Evolutionary conservation across 2,329 filamentous ascomycete genomes (phyloP).

Genomic region (Penicillium griseofulvum): DNA sequence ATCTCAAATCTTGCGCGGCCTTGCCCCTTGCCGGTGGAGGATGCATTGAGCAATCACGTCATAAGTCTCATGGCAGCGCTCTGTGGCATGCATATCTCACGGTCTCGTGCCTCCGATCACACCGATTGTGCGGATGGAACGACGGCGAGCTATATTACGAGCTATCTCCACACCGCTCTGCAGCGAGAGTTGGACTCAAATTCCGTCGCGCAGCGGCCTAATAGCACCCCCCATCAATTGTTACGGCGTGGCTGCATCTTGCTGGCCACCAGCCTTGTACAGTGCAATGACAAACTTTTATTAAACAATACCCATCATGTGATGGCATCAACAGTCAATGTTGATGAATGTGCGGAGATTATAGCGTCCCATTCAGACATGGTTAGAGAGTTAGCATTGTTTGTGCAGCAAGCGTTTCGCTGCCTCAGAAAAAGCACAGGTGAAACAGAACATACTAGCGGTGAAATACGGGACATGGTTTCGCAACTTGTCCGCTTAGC

Average conservation of each 20-base stretch:
- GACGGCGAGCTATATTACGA: constrained; percentile 28
- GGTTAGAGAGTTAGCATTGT: constrained; percentile 34
- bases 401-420: constrained; percentile 35
- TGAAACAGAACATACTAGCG: constrained; percentile 25
- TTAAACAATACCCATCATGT: constrained; percentile 6
- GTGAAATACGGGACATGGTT: constrained; percentile 28
- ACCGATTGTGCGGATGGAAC: constrained; percentile 15
- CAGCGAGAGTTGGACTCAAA: constrained; percentile 24
- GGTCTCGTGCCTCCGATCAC: constrained; percentile 22
- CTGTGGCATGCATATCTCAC: constrained; percentile 39
- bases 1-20: constrained; percentile 7
- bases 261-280: constrained; percentile 31
- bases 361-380: constrained; percentile 32
- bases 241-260: constrained; percentile 36
- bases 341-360: constrained; percentile 32
- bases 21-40: constrained; percentile 36
- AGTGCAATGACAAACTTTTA: constrained; percentile 24
- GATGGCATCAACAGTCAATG: constrained; percentile 17
- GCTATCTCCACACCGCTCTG: constrained; percentile 22
- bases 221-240: constrained; percentile 21
- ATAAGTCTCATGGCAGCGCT: constrained; percentile 36
- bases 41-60: constrained; percentile 38
- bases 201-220: background rate
- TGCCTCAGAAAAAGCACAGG: constrained; percentile 29
- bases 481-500: constrained; percentile 24